These are phyloP conservation scores for Xerophyta viscosa DNA, from an alignment of 106 monocot genomes.

Conservation along the genomic window DNA sequence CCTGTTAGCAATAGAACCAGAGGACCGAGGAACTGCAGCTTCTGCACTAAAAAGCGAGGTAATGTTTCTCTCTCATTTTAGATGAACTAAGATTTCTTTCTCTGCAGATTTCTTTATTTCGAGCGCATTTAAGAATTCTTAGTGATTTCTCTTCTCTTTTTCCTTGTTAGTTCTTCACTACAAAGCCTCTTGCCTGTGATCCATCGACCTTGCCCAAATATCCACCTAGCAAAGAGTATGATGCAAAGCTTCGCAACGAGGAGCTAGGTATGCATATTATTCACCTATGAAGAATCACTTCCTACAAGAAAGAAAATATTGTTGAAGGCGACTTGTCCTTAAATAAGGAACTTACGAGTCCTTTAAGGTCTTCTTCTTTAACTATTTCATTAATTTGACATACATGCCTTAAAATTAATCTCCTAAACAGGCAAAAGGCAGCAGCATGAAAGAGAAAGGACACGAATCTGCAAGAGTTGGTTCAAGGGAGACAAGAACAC, in stretches of 20 bases:
- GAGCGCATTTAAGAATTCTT: too few relatives aligned
- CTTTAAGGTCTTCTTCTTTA: neutral
- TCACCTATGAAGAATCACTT: too few relatives aligned
- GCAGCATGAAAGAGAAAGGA: constrained; percentile 12
- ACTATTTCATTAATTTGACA: neutral
- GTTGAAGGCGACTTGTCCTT: neutral
- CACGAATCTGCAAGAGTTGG: constrained; percentile 13
- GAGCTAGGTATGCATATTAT: constrained; percentile 26
- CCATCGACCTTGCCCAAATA: constrained; percentile 58
- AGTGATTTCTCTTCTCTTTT: too few relatives aligned
- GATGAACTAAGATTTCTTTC: too few relatives aligned
- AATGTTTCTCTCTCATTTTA: constrained; percentile 5
- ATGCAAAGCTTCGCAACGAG: constrained; percentile 39
- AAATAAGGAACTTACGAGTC: neutral
- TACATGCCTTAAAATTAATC: neutral
- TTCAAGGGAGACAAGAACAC: constrained; percentile 9
- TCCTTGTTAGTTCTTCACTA: constrained; percentile 47
- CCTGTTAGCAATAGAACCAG: constrained; percentile 44
- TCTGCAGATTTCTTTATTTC: too few relatives aligned
- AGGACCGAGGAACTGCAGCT: constrained; percentile 33
- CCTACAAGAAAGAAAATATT: too few relatives aligned
- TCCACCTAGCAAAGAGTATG: constrained; percentile 59
- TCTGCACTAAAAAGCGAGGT: constrained; percentile 44
- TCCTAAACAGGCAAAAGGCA: constrained; percentile 12
- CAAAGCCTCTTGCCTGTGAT: constrained; percentile 55